Percentiles rank a stretch among this genome's conserved stretches.
phyloP scores from a whole-genome alignment of 2,329 filamentous ascomycete species.

The Trichoderma sp. region DNA sequence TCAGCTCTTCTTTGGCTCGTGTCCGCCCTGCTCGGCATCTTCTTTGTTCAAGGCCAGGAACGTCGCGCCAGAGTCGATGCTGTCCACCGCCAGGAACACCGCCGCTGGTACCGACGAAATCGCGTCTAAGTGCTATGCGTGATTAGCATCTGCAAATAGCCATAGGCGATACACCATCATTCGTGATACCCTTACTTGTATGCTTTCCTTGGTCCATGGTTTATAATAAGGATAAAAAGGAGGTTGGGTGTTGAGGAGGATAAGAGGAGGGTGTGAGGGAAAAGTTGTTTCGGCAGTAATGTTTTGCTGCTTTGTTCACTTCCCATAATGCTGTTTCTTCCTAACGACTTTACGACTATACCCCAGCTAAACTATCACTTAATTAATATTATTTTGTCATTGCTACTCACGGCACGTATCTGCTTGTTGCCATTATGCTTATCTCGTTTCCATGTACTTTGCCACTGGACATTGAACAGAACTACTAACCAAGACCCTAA shows the following conservation, averaged over 20 bases:
- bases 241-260: neutral
- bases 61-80: slow-evolving; percentile 34
- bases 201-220: neutral
- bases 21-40: slow-evolving; percentile 56
- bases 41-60: slow-evolving; percentile 48
- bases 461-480: neutral
- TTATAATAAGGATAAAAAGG: neutral
- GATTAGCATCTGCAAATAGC: neutral
- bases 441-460: neutral
- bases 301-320: neutral
- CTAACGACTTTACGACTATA: slow-evolving; percentile 13
- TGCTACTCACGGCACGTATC: neutral
- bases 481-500: neutral
- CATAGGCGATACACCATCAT: neutral
- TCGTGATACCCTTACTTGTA: neutral
- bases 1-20: slow-evolving; percentile 68
- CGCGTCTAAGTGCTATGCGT: slow-evolving; percentile 35
- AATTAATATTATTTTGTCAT: neutral
- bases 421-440: neutral
- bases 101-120: slow-evolving; percentile 44
- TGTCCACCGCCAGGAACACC: slow-evolving; percentile 32
- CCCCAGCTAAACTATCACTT: slow-evolving; percentile 9
- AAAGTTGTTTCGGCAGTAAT: neutral
- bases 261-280: neutral
- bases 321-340: neutral